A percentile compares a stretch with the other conserved stretches of the same genome.
Evolutionary conservation across 2,329 filamentous ascomycete species (phyloP).

Genomic region (Pseudogymnoascus sp.): DNA sequence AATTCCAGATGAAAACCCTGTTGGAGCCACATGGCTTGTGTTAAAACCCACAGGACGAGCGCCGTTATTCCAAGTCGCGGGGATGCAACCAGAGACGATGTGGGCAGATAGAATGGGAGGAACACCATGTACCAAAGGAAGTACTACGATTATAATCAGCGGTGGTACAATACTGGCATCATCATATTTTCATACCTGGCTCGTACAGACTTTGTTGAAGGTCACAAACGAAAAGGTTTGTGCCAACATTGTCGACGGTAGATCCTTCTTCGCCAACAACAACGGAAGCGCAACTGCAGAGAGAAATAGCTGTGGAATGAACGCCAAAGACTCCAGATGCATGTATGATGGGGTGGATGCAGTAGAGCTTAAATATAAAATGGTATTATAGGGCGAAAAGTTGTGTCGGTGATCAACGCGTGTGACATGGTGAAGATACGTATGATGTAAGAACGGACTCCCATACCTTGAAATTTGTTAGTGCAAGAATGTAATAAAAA

Average conservation of each 20-base stretch:
- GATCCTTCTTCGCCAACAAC: slow-evolving; percentile 69
- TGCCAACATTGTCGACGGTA: slow-evolving; percentile 79
- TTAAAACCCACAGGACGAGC: slow-evolving; percentile 64
- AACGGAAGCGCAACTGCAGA: slow-evolving; percentile 72
- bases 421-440: slow-evolving; percentile 85
- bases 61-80: slow-evolving; percentile 59
- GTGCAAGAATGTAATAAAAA: not conserved
- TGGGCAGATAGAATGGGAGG: slow-evolving; percentile 81
- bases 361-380: slow-evolving; percentile 81
- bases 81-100: slow-evolving; percentile 61
- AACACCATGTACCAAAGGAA: slow-evolving; percentile 98
- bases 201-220: slow-evolving; percentile 98
- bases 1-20: slow-evolving; percentile 74
- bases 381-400: slow-evolving; percentile 91
- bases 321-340: slow-evolving; percentile 72
- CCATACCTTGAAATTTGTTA: slow-evolving; percentile 55
- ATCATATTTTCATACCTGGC: slow-evolving; percentile 58
- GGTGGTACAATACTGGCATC: not conserved
- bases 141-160: slow-evolving; percentile 52
- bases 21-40: slow-evolving; percentile 71
- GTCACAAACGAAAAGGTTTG: slow-evolving; percentile 97
- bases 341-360: slow-evolving; percentile 36
- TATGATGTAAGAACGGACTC: slow-evolving; percentile 76
- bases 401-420: slow-evolving; percentile 96
- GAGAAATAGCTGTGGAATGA: slow-evolving; percentile 79